Base-by-base conservation (phyloP, 2,329 filamentous ascomycete genomes). In the Sphaerostilbella broomeana region DNA sequence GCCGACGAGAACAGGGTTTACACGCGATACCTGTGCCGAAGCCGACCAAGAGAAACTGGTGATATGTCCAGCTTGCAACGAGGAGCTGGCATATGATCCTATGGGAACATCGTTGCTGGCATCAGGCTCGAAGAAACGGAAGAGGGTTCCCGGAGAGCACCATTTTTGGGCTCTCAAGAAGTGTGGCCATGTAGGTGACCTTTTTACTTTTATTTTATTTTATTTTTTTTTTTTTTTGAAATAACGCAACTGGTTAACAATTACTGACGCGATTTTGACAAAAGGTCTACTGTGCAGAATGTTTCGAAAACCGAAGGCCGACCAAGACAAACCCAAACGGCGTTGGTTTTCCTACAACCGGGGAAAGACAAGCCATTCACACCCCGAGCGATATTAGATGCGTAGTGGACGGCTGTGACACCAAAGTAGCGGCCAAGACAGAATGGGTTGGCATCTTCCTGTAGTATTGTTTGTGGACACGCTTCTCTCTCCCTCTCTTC, bases 151-250 rank as follows among this genome's bases (percentile, higher is more conserved):
- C 6, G 73, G 70, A 16, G 88, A 94, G 61, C 81, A 86, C 55
- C 84, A 95, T 53, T 90, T 97, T 46, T 97, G 89, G 88, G 83
- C 92, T 1, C 73, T 92, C 24, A 95, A 89, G 62, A 74, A 74
- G 36, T 98, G 92, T 59, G 92, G 92, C 48, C 92, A 98, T 66
- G 92, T 97, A 73, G 56, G 71, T 59, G 13, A 13, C 12, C 12
- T 9, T 13, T 28, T 19, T 5, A 21, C 7, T 9, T 10, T 13
- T 15, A 17, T 8, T 17, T 32, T 25, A 19, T 20, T 31, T 27
- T 12, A 20, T 17, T 24, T 32, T 19, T 39, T 11, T 35, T 18
- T 1, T n/a, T 13, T 22, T 6, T 22, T 9, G 10, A n/a, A n/a
- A n/a, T n/a, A n/a, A n/a, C n/a, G n/a, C n/a, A n/a, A 24, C 13